Conservation (phyloP, 192 early-diverging fungal genomes). For the Chytriomyces sp. region DNA sequence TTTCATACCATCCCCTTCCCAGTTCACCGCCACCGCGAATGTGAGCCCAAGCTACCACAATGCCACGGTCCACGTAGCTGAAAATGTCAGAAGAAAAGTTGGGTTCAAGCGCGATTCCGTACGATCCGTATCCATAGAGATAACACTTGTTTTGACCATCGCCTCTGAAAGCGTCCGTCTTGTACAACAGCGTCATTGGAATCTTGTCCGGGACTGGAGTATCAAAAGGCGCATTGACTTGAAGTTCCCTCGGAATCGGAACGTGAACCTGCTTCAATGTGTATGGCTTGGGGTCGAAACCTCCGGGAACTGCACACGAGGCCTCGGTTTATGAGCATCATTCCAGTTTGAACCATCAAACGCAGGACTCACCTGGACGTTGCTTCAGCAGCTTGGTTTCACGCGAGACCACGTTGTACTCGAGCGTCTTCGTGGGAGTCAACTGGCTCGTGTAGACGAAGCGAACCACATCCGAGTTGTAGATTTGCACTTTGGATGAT, state of each 20-base stretch:
- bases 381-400: constrained; percentile 34
- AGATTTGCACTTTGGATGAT: constrained; percentile 33
- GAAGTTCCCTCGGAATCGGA: constrained; percentile 33
- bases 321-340: constrained; percentile 26
- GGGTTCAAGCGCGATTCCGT: constrained; percentile 42
- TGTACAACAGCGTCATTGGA: constrained; percentile 50
- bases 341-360: too few relatives aligned
- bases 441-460: constrained; percentile 41
- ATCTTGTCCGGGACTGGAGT: constrained; percentile 44
- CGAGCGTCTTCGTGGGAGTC: constrained; percentile 34
- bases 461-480: constrained; percentile 32
- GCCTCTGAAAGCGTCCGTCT: constrained; percentile 36
- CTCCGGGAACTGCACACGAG: constrained; percentile 24
- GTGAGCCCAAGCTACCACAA: constrained; percentile 47
- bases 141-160: constrained; percentile 43
- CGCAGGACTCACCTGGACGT: neutral
- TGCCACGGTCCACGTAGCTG: constrained; percentile 46
- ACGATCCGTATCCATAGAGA: constrained; percentile 51
- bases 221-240: constrained; percentile 41
- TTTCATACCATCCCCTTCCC: constrained; percentile 46
- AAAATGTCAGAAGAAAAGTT: constrained; percentile 30
- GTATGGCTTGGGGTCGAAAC: constrained; percentile 37
- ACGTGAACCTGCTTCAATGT: constrained; percentile 36
- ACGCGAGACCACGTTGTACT: constrained; percentile 34
- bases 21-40: constrained; percentile 22